A percentile compares a stretch with the other conserved stretches of the same genome.
phyloP scores from a whole-genome alignment of 2,329 filamentous ascomycete genomes.

The Fusarium lateritium region DNA sequence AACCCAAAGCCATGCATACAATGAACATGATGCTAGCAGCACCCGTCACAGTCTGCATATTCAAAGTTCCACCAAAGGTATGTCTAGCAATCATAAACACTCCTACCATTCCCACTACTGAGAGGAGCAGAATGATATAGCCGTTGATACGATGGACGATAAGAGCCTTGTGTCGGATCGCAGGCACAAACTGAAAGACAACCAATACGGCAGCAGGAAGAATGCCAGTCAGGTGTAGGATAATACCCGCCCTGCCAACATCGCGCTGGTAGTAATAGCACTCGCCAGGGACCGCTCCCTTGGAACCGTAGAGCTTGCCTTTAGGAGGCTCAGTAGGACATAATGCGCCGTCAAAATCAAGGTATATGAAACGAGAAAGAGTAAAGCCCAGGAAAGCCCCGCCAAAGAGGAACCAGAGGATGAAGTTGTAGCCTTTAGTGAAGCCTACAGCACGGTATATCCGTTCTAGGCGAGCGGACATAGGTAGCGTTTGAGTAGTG shows the following conservation, averaged over 20 bases:
- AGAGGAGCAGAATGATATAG: conserved; percentile 66
- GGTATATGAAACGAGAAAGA: conserved; percentile 44
- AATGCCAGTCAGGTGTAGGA: conserved; percentile 62
- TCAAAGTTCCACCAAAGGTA: conserved; percentile 68
- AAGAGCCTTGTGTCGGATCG: conserved; percentile 62
- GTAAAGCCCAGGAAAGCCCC: conserved; percentile 53
- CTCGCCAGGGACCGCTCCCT: conserved; percentile 54
- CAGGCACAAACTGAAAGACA: conserved; percentile 65
- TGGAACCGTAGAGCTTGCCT: conserved; percentile 8
- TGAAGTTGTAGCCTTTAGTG: conserved; percentile 69
- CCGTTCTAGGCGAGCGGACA: background rate
- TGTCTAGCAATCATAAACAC: conserved; percentile 67
- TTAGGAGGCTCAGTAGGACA: conserved; percentile 44
- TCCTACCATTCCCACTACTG: conserved; percentile 61
- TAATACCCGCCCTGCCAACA: conserved; percentile 56
- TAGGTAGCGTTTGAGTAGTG: background rate
- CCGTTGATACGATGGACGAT: conserved; percentile 73
- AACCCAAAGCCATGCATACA: conserved; percentile 61
- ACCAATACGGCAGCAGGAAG: conserved; percentile 62
- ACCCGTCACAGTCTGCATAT: conserved; percentile 62
- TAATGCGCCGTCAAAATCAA: conserved; percentile 52
- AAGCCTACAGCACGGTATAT: conserved; percentile 68
- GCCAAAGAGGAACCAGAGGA: conserved; percentile 65
- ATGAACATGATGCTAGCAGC: conserved; percentile 62
- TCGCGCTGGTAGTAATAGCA: conserved; percentile 57